Conservation (phyloP, 2,329 filamentous ascomycete species). For the Botrytis hyacinthi region DNA sequence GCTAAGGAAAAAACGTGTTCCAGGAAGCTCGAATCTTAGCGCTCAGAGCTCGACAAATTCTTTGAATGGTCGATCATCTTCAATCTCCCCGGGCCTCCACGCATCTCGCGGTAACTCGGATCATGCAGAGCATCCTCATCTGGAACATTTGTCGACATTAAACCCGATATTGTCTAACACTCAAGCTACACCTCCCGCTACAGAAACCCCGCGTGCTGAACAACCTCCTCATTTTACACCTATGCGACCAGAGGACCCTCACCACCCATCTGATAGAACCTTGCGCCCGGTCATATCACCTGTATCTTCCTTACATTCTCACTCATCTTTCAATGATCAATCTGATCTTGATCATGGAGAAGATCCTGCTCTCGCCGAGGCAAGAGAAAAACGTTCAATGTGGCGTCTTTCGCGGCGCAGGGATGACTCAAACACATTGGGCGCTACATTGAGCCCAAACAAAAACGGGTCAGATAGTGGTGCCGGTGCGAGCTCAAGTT, state of each 20-base stretch:
- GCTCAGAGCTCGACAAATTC: conserved; percentile 89
- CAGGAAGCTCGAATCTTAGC: conserved; percentile 75
- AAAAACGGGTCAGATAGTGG: conserved; percentile 57
- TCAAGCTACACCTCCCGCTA: conserved; percentile 31
- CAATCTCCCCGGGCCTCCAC: conserved; percentile 36
- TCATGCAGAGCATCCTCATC: conserved; percentile 30
- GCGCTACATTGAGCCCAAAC: conserved; percentile 45
- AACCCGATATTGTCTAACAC: conserved; percentile 28
- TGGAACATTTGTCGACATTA: conserved; percentile 33
- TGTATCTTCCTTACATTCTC: conserved; percentile 66
- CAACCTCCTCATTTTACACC: conserved; percentile 25
- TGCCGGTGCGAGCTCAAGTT: conserved; percentile 65
- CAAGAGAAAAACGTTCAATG: conserved; percentile 66
- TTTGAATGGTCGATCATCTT: conserved; percentile 47
- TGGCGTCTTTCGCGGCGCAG: conserved; percentile 70
- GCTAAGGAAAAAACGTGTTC: conserved; percentile 77
- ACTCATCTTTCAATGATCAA: conserved; percentile 70
- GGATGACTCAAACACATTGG: conserved; percentile 48
- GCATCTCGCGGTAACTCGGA: conserved; percentile 38
- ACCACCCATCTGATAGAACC: conserved; percentile 37
- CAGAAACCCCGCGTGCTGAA: conserved; percentile 32
- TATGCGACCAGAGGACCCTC: conserved; percentile 28
- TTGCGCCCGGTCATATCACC: conserved; percentile 70
- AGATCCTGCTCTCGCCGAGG: conserved; percentile 53
- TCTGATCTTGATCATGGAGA: conserved; percentile 77